Conservation (phyloP, 2,329 filamentous ascomycete genomes). For the Verticillium longisporum region DNA sequence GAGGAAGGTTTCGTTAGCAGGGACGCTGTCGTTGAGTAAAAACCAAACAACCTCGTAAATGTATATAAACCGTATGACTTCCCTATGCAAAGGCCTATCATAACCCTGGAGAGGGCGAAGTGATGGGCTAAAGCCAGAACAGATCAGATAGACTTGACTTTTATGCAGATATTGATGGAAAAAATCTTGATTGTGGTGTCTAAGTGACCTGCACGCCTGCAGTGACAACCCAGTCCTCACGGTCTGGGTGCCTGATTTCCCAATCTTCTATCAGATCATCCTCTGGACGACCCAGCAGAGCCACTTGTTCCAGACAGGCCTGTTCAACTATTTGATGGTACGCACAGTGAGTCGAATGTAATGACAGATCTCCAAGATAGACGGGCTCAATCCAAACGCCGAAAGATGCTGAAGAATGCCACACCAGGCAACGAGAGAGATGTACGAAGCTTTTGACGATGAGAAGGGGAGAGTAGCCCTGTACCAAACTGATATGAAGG, state of each 20-base stretch:
- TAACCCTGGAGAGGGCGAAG: no score
- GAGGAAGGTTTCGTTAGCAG: slow-evolving; percentile 59
- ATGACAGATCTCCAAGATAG: not conserved
- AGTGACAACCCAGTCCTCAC: slow-evolving; percentile 8
- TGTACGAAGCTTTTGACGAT: not conserved
- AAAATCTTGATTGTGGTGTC: slow-evolving; percentile 5
- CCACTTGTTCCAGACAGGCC: slow-evolving; percentile 1
- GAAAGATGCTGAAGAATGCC: slow-evolving; percentile 6
- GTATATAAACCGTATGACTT: no score
- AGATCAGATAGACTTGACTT: not conserved
- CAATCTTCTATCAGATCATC: slow-evolving; percentile 2
- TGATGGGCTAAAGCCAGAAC: not conserved
- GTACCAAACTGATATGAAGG: no score
- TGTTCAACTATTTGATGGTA: slow-evolving; percentile 7
- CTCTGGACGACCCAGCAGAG: not conserved
- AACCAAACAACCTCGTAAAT: not conserved
- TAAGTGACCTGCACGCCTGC: slow-evolving; percentile 8
- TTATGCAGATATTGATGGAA: not conserved
- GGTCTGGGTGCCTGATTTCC: slow-evolving; percentile 4
- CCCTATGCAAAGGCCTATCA: not conserved
- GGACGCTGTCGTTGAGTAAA: not conserved
- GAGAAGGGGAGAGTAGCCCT: not conserved
- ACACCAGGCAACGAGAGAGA: not conserved
- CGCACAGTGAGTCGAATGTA: not conserved
- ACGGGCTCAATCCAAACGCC: slow-evolving; percentile 5